A percentile compares a stretch with the other conserved stretches of the same genome.
These are phyloP conservation scores for Colletotrichum godetiae DNA, from an alignment of 2,329 filamentous ascomycete genomes.

Conservation along the genomic window DNA sequence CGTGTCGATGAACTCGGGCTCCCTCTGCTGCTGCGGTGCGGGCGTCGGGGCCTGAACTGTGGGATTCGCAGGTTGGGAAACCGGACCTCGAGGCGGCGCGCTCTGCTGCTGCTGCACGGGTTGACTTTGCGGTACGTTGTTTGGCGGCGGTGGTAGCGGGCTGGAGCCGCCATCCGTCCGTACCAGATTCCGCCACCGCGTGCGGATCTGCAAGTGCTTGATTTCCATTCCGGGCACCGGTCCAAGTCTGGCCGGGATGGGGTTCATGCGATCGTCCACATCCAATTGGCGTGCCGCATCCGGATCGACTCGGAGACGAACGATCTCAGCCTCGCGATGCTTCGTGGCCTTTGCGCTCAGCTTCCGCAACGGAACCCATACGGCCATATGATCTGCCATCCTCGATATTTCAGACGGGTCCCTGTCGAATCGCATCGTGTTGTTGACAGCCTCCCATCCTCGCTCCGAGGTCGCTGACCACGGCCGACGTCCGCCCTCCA, in stretches of 20 bases:
- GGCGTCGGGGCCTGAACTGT: not conserved
- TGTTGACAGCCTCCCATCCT: slow-evolving; percentile 59
- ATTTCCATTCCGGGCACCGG: slow-evolving; percentile 59
- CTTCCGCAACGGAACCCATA: slow-evolving; percentile 66
- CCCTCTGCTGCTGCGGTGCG: not conserved
- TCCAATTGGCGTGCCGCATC: slow-evolving; percentile 63
- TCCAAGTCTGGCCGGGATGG: slow-evolving; percentile 58
- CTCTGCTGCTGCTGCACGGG: not conserved
- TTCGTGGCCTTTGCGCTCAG: slow-evolving; percentile 63
- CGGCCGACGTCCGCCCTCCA: slow-evolving; percentile 58
- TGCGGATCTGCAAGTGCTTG: slow-evolving; percentile 56
- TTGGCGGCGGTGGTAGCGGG: slow-evolving; percentile 38
- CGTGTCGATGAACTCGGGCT: slow-evolving; percentile 29
- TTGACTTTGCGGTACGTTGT: not conserved
- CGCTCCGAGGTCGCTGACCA: slow-evolving; percentile 63
- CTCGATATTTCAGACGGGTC: slow-evolving; percentile 57
- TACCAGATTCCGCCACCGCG: slow-evolving; percentile 64
- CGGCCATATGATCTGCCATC: slow-evolving; percentile 57
- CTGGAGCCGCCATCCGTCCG: slow-evolving; percentile 44
- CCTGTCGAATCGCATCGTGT: slow-evolving; percentile 47
- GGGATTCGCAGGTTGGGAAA: not conserved
- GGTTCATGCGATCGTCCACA: slow-evolving; percentile 57
- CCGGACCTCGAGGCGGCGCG: not conserved
- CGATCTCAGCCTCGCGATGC: slow-evolving; percentile 63
- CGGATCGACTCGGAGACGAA: slow-evolving; percentile 58